These are phyloP conservation scores for Scheffersomyces amazonensis DNA, from an alignment of 805 yeast species.

Conservation along the genomic window DNA sequence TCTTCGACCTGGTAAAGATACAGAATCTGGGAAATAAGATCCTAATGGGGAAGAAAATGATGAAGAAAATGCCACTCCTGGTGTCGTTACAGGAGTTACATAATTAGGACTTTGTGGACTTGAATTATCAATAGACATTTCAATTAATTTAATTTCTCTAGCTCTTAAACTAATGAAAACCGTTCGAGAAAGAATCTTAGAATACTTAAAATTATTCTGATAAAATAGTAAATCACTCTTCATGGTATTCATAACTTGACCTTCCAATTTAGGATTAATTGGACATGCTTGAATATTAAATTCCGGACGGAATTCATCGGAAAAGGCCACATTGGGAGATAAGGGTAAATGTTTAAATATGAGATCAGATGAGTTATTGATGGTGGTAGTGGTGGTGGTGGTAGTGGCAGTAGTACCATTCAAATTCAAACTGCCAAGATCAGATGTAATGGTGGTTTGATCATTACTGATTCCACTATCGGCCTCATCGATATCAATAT, in stretches of 20 bases:
- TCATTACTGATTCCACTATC: background rate
- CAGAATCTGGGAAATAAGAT: conserved; percentile 2
- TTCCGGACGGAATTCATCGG: conserved; percentile 52
- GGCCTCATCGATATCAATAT: conserved; percentile 2
- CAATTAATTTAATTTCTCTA: conserved; percentile 43
- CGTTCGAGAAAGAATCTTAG: conserved; percentile 31
- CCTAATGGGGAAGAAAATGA: conserved; percentile 2
- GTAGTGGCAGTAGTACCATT: background rate
- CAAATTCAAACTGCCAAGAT: background rate
- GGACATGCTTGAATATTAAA: conserved; percentile 56
- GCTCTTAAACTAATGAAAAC: conserved; percentile 43
- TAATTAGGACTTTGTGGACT: background rate
- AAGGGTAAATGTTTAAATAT: conserved; percentile 18
- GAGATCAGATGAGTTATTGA: background rate
- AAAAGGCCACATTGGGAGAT: conserved; percentile 38
- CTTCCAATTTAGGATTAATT: conserved; percentile 46
- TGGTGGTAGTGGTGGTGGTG: background rate
- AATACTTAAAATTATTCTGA: conserved; percentile 33
- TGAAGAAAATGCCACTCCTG: conserved; percentile 3
- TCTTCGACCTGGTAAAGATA: background rate
- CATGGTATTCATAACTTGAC: conserved; percentile 49
- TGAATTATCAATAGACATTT: conserved; percentile 27
- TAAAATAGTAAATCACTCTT: conserved; percentile 47
- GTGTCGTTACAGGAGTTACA: background rate
- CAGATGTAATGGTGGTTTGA: background rate